phyloP scores from a whole-genome alignment of 306 rosid genomes.

The Glycine soja region DNA sequence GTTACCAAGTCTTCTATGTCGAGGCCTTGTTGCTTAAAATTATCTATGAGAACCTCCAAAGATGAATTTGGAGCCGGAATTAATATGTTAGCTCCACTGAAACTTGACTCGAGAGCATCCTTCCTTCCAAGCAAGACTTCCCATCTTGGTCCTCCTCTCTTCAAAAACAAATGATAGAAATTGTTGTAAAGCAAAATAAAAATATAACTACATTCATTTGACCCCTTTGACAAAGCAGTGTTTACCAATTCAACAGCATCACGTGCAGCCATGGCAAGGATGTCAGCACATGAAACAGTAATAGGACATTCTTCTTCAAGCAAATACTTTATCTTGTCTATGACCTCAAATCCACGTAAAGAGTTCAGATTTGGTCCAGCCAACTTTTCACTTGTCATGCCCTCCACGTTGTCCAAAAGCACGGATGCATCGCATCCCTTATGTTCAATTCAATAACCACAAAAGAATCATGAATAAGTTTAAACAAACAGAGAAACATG shows the following conservation, averaged over 20 bases:
- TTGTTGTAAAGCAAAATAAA: neutral
- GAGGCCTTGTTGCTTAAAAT: constrained; percentile 74
- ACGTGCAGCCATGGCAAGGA: constrained; percentile 85
- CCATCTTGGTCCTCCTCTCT: constrained; percentile 97
- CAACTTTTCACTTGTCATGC: constrained; percentile 76
- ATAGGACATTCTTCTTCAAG: constrained; percentile 80
- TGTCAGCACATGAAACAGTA: constrained; percentile 90
- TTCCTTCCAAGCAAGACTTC: constrained; percentile 73
- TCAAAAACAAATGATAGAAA: neutral
- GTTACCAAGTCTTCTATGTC: constrained; percentile 70
- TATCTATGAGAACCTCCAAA: constrained; percentile 67
- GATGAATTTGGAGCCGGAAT: constrained; percentile 91
- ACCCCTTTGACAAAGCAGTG: neutral
- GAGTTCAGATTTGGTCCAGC: constrained; percentile 82
- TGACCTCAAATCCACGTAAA: constrained; percentile 73
- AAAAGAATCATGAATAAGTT: neutral
- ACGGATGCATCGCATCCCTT: constrained; percentile 96
- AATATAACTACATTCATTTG: neutral
- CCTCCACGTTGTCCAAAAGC: constrained; percentile 72
- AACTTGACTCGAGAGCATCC: constrained; percentile 83
- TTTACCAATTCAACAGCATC: constrained; percentile 75
- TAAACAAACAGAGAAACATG: neutral
- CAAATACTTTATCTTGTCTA: constrained; percentile 70
- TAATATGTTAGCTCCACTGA: constrained; percentile 71
- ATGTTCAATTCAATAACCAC: neutral